These are phyloP conservation scores for Globisporangium paddicum DNA, from an alignment of 352 stramenopile genomes.

Conservation along the genomic window DNA sequence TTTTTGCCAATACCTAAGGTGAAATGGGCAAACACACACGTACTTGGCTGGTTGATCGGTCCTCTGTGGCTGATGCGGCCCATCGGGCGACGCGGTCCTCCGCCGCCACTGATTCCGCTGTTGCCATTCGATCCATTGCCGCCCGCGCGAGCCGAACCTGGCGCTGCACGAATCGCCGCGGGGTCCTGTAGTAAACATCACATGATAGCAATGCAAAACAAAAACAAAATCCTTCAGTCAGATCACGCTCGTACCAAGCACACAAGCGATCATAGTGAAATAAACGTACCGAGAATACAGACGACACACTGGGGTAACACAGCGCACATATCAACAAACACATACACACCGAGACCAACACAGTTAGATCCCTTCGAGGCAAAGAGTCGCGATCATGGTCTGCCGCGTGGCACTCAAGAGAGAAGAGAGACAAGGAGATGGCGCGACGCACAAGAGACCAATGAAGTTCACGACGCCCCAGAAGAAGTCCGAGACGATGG, in stretches of 20 bases:
- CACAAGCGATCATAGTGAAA: not conserved
- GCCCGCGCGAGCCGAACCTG: slow-evolving; percentile 9
- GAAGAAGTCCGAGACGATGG: slow-evolving; percentile 63
- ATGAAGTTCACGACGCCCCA: slow-evolving; percentile 74
- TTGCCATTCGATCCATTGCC: not conserved
- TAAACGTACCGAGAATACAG: slow-evolving; percentile 52
- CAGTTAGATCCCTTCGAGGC: not conserved
- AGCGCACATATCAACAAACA: not conserved
- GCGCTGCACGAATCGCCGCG: slow-evolving; percentile 20
- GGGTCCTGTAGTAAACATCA: slow-evolving; percentile 30
- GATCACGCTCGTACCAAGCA: not conserved
- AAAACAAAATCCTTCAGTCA: slow-evolving; percentile 1
- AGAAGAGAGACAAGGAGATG: not conserved
- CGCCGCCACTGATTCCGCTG: slow-evolving; percentile 1
- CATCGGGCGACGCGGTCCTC: slow-evolving; percentile 47
- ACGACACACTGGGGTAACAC: slow-evolving; percentile 27
- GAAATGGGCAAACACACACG: slow-evolving; percentile 8
- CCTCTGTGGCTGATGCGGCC: slow-evolving; percentile 44
- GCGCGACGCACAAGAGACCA: slow-evolving; percentile 62
- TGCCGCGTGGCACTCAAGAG: not conserved
- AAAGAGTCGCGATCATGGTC: not conserved
- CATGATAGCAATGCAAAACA: too few relatives aligned
- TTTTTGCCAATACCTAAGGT: too few relatives aligned
- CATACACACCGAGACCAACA: not conserved
- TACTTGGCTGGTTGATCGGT: slow-evolving; percentile 60